These are phyloP conservation scores for Geranium rotundifolium DNA, from an alignment of 345 rosid species.

Conservation along the genomic window DNA sequence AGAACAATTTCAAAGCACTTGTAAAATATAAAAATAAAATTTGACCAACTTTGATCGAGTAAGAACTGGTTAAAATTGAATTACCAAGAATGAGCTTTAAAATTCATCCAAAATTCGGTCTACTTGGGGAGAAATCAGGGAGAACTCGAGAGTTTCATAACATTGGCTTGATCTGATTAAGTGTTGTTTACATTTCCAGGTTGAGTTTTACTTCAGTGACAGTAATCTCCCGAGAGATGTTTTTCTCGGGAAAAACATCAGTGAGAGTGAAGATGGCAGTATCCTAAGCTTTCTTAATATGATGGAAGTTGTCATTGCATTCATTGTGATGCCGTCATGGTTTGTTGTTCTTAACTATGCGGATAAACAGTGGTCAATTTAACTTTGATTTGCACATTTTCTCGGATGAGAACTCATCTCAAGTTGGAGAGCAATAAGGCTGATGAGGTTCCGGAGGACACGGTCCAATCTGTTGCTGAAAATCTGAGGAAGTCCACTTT, in stretches of 20 bases:
- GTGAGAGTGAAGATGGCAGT: constrained; percentile 69
- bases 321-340: background rate
- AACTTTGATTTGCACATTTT: constrained; percentile 83
- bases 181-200: constrained; percentile 25
- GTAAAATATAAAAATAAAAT: too few species aligned
- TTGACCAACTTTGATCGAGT: too few species aligned
- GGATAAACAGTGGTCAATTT: constrained; percentile 56
- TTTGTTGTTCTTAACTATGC: constrained; percentile 26
- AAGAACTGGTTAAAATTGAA: too few species aligned
- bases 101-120: too few species aligned
- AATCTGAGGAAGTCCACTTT: constrained; percentile 58
- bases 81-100: too few species aligned
- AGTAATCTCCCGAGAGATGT: constrained; percentile 82
- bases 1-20: too few species aligned
- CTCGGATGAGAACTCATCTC: constrained; percentile 80
- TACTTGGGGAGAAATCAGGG: too few species aligned
- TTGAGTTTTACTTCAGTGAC: constrained; percentile 91
- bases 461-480: constrained; percentile 66
- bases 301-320: background rate
- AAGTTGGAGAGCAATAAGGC: constrained; percentile 50
- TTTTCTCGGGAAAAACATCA: constrained; percentile 52
- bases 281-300: constrained; percentile 19
- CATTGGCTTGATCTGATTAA: background rate
- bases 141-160: too few species aligned
- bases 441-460: constrained; percentile 65